Evolutionary conservation across 179 eudicot genomes (phyloP), one percentile per base, ranked within the genome.

Genomic region (Nepenthes alata): DNA sequence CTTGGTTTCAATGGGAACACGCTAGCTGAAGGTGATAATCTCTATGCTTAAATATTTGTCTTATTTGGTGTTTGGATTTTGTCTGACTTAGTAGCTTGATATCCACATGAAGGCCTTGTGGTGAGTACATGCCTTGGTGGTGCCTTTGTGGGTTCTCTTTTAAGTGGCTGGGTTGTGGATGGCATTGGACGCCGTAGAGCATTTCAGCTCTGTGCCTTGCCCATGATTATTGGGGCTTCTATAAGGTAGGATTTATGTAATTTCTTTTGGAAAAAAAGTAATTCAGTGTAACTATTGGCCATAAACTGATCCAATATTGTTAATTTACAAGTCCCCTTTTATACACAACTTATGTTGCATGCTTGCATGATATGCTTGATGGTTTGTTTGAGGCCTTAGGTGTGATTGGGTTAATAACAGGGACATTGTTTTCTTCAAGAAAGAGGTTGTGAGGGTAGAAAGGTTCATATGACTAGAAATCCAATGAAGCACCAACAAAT

Each of bases 101-200:
- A 58, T 61, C 2, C 45, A 52, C 65, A 59, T 78, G 63, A 62
- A 89, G 97, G 97, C 65, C 79, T 90, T 61, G 95, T 90, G 64
- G 97, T 90, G 55, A 90, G 97, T 66, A 83, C 75, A 0, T 83
- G 86, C 63, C 83, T 90, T 60, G 95, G 85, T 53, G 97, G 95
- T 73, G 97, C 97, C 67, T 85, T 90, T 62, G 50, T 76, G 74
- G 97, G 97, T 35, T 85, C 86, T 55, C 76, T 77, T 54, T 57
- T 87, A 60, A 87, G 95, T 80, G 97, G 97, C 51, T 85, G 82
- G 82, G 60, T 87, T 66, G 89, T 93, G 50, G 97, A 90, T 78
- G 86, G 78, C 61, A 52, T 90, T 71, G 97, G 97, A 63, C 89
- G 95, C 45, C 86, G 95, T 37, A 81, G 81, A 71, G 80, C 95